Base-by-base conservation (phyloP, 2,329 filamentous ascomycete species). In the Pseudogymnoascus sp. region DNA sequence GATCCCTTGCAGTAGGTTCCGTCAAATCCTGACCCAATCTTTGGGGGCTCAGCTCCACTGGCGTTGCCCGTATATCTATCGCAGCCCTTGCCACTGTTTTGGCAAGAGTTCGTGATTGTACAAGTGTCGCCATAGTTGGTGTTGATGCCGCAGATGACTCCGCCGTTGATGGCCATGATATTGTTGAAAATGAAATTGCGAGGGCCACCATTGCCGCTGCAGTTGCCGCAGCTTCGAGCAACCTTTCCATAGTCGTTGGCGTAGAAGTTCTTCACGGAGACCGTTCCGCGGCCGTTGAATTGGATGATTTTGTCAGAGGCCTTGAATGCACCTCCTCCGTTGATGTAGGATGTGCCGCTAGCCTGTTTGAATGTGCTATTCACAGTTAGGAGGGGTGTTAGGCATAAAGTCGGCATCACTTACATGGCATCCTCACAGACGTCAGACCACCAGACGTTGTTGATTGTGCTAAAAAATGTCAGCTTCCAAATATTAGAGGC, bases 141-240 rank as follows among this genome's bases (percentile, higher is more conserved):
- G 75, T 82, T 82, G 72, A 82, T 81, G 59, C 79, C 79, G 66
- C 75, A 77, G 34, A 80, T 74, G 14, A 74, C 72, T 61, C 74
- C 69, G 64, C 80, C 80, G 63, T 74, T 72, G 59, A 72, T 70
- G 65, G 76, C 76, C 46, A 74, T 74, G 64, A 79, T 72, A 68
- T 77, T 77, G 69, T 78, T 72, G 63, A 82, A 74, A 64, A 79
- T 72, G 62, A 80, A 75, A 66, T 76, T 73, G 64, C 79, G 76
- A n/a, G 74, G 68, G 63, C 75, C 74, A 61, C 75, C 74, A 40
- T 65, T 72, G 9, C 71, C 73, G 49, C 49, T 56, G 73, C 79
- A 82, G 74, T 82, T 82, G 31, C 80, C 80, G 68, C 80, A 83
- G 64, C 74, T 77, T 62, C 80, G 78, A 63, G 78, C 78, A 12